Base-by-base conservation (phyloP, 768 basidiomycete species). In the Hypsizygus marmoreus region DNA sequence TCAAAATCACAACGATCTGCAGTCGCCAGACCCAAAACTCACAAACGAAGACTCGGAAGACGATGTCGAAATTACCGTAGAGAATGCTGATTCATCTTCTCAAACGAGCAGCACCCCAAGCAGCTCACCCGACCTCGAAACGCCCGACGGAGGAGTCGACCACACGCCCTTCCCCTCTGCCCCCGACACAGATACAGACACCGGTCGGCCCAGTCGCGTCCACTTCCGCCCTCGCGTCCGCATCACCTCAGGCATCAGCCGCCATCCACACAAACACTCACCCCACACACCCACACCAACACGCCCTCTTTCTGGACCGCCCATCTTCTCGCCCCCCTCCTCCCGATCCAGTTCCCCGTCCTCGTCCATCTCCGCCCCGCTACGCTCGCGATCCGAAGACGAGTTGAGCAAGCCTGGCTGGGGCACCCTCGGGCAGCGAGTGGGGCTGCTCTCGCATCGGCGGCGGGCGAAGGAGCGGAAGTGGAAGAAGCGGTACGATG, bases 331-430 rank as follows among this genome's bases (percentile, higher is more conserved):
- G 5, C 57, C 66, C 4, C 53, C 63, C 12, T 72, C 71, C 4
- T 79, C 82, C 25, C 55, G 71, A 16, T 82, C 83, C 5, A 74
- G 76, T 32, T 89, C 88, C 1, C 78, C 77, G 3, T 89, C 88
- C 4, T 91, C 89, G 2, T 90, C 88, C 30, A 85, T 92, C 51
- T 91, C 89, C 29, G 90, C 78, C 1, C 91, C 90, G 13, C 72
- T 92, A 17, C 86, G 82, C 37, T 77, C 81, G 20, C 75, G 72
- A 49, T 66, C 66, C 11, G 69, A 81, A 45, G 73, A 78, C 39
- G 74, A 71, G 30, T 55, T 66, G 11, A 62, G 65, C 32, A 72
- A 68, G 48, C 74, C 77, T 2, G 74, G 74, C 2, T 88, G 81
- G 79, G 81, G 76, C 4, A 79, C 85, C 4, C 68, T 88, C 14